Conservation (phyloP, 768 basidiomycete genomes). For the Trametes cinnabarina region DNA sequence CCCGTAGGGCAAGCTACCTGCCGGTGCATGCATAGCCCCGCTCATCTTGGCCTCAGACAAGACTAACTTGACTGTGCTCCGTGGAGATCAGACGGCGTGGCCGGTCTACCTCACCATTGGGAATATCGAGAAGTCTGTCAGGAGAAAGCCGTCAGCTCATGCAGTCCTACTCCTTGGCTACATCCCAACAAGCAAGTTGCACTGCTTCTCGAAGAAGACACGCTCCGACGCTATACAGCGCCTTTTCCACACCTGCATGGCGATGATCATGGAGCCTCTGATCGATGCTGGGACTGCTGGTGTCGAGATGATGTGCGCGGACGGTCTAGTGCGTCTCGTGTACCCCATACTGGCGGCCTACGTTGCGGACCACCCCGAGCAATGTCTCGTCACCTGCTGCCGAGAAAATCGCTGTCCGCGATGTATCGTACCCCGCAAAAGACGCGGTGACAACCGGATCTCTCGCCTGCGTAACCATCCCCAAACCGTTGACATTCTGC, state of each 20-base stretch:
- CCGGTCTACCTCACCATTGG: constrained; percentile 34
- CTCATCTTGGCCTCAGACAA: constrained; percentile 49
- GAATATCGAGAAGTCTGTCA: constrained; percentile 25
- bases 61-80: constrained; percentile 40
- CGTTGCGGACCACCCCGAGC: constrained; percentile 45
- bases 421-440: constrained; percentile 25
- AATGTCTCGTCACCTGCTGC: constrained; percentile 36
- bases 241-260: constrained; percentile 41
- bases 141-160: constrained; percentile 16
- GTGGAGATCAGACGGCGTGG: constrained; percentile 36
- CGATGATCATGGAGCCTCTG: constrained; percentile 32
- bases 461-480: not conserved
- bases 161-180: constrained; percentile 27
- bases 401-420: constrained; percentile 27
- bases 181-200: constrained; percentile 29
- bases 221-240: constrained; percentile 23
- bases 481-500: not conserved
- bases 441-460: constrained; percentile 13
- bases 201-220: constrained; percentile 17
- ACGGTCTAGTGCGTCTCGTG: constrained; percentile 32
- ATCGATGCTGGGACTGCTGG: constrained; percentile 32
- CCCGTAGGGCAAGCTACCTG: not conserved
- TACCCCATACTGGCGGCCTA: constrained; percentile 42
- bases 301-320: constrained; percentile 35
- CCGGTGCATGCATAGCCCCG: constrained; percentile 31